Percentiles rank a stretch among this genome's conserved stretches.
phyloP scores from a whole-genome alignment of 2,329 filamentous ascomycete species.

The Neonectria faginata region DNA sequence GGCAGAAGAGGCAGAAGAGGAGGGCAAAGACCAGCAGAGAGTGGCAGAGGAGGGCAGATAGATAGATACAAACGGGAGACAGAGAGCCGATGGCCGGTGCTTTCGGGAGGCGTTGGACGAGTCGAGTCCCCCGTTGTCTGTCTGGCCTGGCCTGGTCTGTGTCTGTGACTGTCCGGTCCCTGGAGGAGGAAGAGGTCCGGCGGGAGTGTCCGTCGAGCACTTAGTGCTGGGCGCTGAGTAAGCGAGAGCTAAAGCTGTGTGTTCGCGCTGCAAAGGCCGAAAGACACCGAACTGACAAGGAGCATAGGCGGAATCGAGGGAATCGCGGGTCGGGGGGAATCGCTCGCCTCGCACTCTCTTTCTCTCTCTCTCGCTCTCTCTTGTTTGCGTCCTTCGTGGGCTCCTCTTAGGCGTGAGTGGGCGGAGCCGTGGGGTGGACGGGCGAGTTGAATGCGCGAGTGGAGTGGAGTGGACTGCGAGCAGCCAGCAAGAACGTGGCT shows the following conservation, averaged over 20 bases:
- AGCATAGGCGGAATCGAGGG: slow-evolving; percentile 7
- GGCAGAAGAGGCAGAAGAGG: slow-evolving; percentile 7
- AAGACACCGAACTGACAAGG: not conserved
- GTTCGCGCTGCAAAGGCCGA: not conserved
- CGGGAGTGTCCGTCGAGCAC: slow-evolving; percentile 7
- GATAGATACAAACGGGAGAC: slow-evolving; percentile 20
- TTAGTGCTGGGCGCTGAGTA: not conserved
- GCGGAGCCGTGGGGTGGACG: slow-evolving; percentile 32
- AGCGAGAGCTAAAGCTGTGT: no score
- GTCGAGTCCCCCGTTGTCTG: slow-evolving; percentile 3
- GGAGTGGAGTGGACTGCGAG: slow-evolving; percentile 25
- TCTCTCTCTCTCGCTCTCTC: not conserved
- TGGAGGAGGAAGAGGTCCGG: not conserved
- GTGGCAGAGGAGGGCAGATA: slow-evolving; percentile 16
- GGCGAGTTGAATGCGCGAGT: slow-evolving; percentile 16
- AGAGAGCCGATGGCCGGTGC: slow-evolving; percentile 19
- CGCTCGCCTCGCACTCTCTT: slow-evolving; percentile 1
- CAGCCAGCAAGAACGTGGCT: slow-evolving; percentile 17
- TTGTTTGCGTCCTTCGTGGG: slow-evolving; percentile 29
- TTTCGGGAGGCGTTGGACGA: slow-evolving; percentile 10
- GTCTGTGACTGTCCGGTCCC: no score
- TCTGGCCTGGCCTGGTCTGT: not conserved
- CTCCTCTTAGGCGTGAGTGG: slow-evolving; percentile 20
- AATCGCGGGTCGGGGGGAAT: slow-evolving; percentile 20
- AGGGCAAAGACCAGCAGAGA: slow-evolving; percentile 6